Percentiles rank a stretch among this genome's conserved stretches.
phyloP scores from a whole-genome alignment of 2,329 filamentous ascomycete genomes.

The Neopestalotiopsis sp. region DNA sequence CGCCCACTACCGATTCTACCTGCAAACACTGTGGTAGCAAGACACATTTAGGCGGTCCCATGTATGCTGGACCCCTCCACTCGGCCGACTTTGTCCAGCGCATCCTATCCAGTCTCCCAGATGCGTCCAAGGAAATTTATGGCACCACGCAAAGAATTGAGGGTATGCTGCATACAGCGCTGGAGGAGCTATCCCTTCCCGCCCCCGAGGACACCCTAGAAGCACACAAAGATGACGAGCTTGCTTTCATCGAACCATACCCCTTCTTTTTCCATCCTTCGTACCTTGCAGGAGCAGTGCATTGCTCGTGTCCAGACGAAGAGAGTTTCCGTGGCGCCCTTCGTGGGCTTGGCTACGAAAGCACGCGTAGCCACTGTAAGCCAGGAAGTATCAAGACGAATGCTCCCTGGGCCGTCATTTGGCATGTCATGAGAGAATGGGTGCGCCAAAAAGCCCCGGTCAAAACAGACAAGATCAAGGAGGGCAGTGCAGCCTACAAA shows the following conservation, averaged over 20 bases:
- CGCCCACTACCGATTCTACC: constrained; percentile 66
- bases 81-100: constrained; percentile 81
- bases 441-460: constrained; percentile 79
- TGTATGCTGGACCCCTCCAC: constrained; percentile 93
- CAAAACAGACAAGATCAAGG: constrained; percentile 73
- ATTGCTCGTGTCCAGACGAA: constrained; percentile 80
- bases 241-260: constrained; percentile 71
- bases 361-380: constrained; percentile 86
- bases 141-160: constrained; percentile 81
- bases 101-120: constrained; percentile 75
- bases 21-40: constrained; percentile 88
- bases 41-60: constrained; percentile 88
- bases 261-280: constrained; percentile 89
- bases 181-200: constrained; percentile 69
- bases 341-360: constrained; percentile 78
- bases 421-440: constrained; percentile 95
- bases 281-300: constrained; percentile 75
- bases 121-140: constrained; percentile 72
- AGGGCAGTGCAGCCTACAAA: constrained; percentile 72
- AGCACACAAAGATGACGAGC: constrained; percentile 49
- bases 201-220: constrained; percentile 33
- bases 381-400: constrained; percentile 92
- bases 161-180: constrained; percentile 88
- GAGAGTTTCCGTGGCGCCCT: constrained; percentile 83
- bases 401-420: constrained; percentile 87